Percentiles rank a stretch among this genome's conserved stretches.
These are phyloP conservation scores for Dactylonectria macrodidyma DNA, from an alignment of 2,329 filamentous ascomycete species.

Conservation along the genomic window DNA sequence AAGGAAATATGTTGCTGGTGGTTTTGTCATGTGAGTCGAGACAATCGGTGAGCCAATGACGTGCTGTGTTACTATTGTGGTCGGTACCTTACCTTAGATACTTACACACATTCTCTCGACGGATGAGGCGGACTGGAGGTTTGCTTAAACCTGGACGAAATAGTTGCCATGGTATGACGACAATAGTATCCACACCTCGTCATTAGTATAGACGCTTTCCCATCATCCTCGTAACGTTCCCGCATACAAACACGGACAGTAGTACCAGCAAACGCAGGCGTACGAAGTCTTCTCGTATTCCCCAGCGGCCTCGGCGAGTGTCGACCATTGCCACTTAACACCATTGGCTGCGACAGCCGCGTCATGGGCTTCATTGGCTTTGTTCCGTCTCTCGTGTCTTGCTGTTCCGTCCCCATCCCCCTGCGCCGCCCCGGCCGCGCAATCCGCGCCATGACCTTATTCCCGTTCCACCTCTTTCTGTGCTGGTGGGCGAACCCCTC, in stretches of 20 bases:
- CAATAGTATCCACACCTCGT: neutral
- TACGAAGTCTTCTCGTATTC: constrained; percentile 26
- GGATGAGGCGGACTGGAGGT: neutral
- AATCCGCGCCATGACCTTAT: constrained; percentile 10
- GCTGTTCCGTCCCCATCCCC: constrained; percentile 9
- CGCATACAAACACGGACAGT: neutral
- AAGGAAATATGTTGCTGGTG: constrained; percentile 10
- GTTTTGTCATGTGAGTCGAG: neutral
- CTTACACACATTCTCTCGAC: neutral
- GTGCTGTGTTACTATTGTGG: neutral
- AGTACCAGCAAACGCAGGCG: neutral
- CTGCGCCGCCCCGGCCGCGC: neutral
- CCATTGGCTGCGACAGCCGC: constrained; percentile 18
- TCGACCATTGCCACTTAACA: constrained; percentile 11
- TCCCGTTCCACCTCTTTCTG: constrained; percentile 4
- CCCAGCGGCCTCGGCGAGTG: constrained; percentile 20
- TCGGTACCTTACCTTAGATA: neutral
- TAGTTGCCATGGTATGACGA: neutral
- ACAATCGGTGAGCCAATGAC: neutral
- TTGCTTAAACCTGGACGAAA: neutral
- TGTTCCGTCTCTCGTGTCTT: neutral
- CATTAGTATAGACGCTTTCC: neutral
- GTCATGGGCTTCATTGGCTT: constrained; percentile 22
- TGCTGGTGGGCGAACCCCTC: neutral
- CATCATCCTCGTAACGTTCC: neutral